These are phyloP conservation scores for Cryphonectria carpinicola DNA, from an alignment of 2,329 filamentous ascomycete species.

Conservation along the genomic window DNA sequence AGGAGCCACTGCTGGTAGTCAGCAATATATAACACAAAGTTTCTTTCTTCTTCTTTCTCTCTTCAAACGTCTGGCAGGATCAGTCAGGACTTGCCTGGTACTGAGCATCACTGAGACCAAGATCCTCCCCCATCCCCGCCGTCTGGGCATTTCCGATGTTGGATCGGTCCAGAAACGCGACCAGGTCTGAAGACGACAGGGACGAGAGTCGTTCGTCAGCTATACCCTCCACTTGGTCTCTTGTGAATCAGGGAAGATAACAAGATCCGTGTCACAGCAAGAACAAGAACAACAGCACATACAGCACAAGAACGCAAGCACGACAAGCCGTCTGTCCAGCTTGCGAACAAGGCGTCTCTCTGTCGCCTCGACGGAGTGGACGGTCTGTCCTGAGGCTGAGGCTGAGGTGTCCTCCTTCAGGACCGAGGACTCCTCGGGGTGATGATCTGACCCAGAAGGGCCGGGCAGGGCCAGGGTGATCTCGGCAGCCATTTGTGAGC, in stretches of 20 bases:
- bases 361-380: conserved; percentile 36
- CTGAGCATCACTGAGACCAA: conserved; percentile 42
- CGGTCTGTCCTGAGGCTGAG: background rate
- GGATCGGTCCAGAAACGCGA: conserved; percentile 44
- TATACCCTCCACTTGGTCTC: background rate
- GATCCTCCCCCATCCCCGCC: conserved; percentile 42
- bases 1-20: conserved; percentile 43
- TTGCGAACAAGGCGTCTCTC: conserved; percentile 42
- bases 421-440: background rate
- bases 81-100: conserved; percentile 39
- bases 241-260: background rate
- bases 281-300: conserved; percentile 9
- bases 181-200: conserved; percentile 34
- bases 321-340: conserved; percentile 39
- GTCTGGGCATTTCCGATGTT: conserved; percentile 46
- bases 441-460: background rate
- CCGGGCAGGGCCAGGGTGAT: conserved; percentile 1
- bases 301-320: conserved; percentile 40
- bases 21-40: conserved; percentile 1
- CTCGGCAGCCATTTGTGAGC: conserved; percentile 19
- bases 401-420: background rate
- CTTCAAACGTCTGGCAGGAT: background rate
- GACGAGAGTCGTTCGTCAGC: background rate
- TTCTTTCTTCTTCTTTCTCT: background rate
- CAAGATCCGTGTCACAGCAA: background rate